Conservation (phyloP, 176 grass and related monocot species). For the Tillandsia fasciculata region DNA sequence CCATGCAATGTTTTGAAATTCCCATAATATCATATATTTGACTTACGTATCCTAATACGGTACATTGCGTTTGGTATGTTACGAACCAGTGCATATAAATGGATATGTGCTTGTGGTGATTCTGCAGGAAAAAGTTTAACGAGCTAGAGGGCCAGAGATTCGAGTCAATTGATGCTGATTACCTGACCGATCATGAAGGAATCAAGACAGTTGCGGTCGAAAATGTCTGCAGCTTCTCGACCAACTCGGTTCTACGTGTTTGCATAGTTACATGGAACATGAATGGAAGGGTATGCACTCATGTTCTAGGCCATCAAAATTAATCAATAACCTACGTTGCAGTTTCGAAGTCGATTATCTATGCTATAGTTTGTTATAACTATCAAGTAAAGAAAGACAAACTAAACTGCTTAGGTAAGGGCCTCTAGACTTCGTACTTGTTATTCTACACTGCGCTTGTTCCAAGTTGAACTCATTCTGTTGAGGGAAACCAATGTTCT, state of each 20-base stretch:
- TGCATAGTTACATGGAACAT: conserved; percentile 68
- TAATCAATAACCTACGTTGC: too few species aligned
- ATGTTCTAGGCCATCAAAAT: not conserved
- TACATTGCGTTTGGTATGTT: too few species aligned
- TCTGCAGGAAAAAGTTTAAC: not conserved
- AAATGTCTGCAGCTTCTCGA: conserved; percentile 35
- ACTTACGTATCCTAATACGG: too few species aligned
- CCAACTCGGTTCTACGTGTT: conserved; percentile 28
- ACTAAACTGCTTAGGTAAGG: too few species aligned
- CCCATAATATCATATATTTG: too few species aligned
- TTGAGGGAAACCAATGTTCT: not conserved
- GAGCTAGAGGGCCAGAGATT: not conserved
- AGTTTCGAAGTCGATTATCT: too few species aligned
- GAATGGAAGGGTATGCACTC: conserved; percentile 51
- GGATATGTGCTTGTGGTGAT: not conserved
- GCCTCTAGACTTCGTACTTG: too few species aligned
- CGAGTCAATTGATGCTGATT: not conserved
- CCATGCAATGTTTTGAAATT: too few species aligned
- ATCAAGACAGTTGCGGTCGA: conserved; percentile 40
- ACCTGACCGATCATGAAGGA: conserved; percentile 34
- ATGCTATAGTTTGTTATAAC: too few species aligned
- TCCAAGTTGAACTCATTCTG: not conserved
- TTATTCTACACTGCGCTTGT: too few species aligned
- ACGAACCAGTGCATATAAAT: not conserved
- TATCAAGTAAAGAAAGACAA: too few species aligned